Base-by-base conservation (phyloP, 1,284 basidiomycete genomes). In the Irpex sp. region DNA sequence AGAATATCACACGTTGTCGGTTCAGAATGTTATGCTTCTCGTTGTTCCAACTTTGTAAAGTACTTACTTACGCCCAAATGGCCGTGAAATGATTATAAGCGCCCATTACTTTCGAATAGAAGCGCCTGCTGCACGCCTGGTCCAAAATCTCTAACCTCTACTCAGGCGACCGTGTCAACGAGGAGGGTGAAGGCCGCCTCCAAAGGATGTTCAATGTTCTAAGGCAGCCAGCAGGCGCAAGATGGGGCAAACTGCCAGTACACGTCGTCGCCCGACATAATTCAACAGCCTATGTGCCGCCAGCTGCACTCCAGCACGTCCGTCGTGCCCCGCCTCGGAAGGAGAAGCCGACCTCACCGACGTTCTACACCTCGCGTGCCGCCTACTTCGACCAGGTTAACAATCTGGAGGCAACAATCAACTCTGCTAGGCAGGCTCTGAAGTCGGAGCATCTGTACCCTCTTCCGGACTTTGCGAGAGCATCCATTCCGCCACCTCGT, bases 281-380 rank as follows among this genome's bases (percentile, higher is more conserved):
- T 21, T 48, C 68, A 9, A 67, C 75, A 4, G 67, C 71, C 44
- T 78, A 73, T 64, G 74, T 78, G 5, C 77, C 77, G 9, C 75
- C 73, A 5, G 73, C 72, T 19, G 74, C 75, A 3, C 68, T 74
- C 58, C 64, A 70, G 21, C 54, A 51, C 13, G n/a, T 36, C 47
- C 64, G 58, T 54, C 60, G 67, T 13, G 59, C 76, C 74, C 66
- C 47, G 6, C 64, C 48, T 44, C 61, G 62, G 52, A 72, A 77
- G 62, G 72, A 73, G 31, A 73, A 75, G 57, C 81, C 85, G 17
- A 74, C 79, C 34, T 91, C 93, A 1, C 83, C 92, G 15, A 86
- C 87, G 58, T 96, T 95, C 79, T 97, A 93, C 78, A 94, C 94
- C n/a, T 91, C 88, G n/a, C 87, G 89, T 55, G 81, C 92, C 0